phyloP scores from a whole-genome alignment of 148 eudicot species.

The Rhododendron kiyosumense region DNA sequence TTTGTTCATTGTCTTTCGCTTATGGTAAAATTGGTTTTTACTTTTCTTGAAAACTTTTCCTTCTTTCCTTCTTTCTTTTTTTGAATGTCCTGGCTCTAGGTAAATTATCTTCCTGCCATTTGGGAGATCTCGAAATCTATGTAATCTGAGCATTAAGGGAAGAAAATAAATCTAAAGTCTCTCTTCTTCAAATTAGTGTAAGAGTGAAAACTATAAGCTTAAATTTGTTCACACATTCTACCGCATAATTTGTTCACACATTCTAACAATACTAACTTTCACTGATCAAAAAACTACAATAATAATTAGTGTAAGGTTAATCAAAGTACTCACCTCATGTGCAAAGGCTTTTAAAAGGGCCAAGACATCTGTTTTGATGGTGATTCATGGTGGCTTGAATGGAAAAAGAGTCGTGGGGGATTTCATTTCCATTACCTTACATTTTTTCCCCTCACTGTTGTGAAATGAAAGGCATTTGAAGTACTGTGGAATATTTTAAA shows the following conservation, averaged over 20 bases:
- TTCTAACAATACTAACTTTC: no score
- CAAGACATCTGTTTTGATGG: not conserved
- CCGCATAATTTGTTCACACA: not conserved
- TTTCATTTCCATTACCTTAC: not conserved
- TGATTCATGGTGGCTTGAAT: not conserved
- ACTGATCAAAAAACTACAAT: no score
- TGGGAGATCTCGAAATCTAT: not conserved
- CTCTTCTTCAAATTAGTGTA: not conserved
- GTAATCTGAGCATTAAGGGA: not conserved
- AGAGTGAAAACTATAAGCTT: not conserved
- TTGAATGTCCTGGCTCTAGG: not conserved
- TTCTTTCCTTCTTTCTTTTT: not conserved
- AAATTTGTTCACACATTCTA: not conserved
- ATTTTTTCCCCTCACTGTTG: not conserved
- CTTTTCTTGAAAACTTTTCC: not conserved
- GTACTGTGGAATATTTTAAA: not conserved
- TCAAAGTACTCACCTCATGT: not conserved
- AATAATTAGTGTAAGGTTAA: not conserved
- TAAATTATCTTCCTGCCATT: not conserved
- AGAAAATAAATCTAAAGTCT: not conserved
- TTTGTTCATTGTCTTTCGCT: not conserved
- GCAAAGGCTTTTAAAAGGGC: not conserved
- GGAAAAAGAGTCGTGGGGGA: not conserved
- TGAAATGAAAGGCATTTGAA: not conserved
- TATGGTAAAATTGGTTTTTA: not conserved